Evolutionary conservation across 129 eudicot genomes (phyloP), one percentile per base, ranked within the genome.

Genomic region (Tagetes patula): DNA sequence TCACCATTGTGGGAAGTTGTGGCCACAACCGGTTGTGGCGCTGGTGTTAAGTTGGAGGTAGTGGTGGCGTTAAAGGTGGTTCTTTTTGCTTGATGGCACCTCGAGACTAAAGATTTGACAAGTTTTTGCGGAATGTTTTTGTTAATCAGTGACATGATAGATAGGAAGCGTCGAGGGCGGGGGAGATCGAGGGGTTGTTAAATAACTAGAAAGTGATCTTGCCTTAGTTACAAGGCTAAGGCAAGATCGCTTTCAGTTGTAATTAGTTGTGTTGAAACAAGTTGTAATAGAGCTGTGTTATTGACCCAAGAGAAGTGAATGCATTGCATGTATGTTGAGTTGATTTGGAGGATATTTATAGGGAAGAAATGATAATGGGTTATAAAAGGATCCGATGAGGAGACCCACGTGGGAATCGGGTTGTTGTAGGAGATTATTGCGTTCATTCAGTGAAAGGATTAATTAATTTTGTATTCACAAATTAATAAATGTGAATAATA

Each of bases 211-310:
- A 70, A 77, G 76, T 40, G 81, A 48, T 71, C 81, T 49, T 77
- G 81, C 76, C 70, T 60, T 36, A 31, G 59, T 55, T 42, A 10
- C 6, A 11, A 48, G 34, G 42, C 76, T 49, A 32, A 60, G 45
- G 76, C 81, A 77, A 77, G 76, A 70, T 69, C 71, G 70, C 76
- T 70, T 69, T 45, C 36, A 55, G 75, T 63, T 56, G 58, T 36
- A 60, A n/a, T n/a, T n/a, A 69, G 75, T 59, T 11, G 3, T 49
- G 55, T 60, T 75, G 45, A 41, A 67, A 49, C 6, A 61, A 67
- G 43, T 12, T 47, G 27, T 20, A 20, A 46, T 60, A 30, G 10
- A 40, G 3, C 53, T 65, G 46, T 43, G 14, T 30, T 40, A 33
- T 60, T 61, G 14, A 70, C 63, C 71, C 52, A 30, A 48, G 70